Conservation (phyloP, 176 grass and related monocot species). For the Avena eriantha region DNA sequence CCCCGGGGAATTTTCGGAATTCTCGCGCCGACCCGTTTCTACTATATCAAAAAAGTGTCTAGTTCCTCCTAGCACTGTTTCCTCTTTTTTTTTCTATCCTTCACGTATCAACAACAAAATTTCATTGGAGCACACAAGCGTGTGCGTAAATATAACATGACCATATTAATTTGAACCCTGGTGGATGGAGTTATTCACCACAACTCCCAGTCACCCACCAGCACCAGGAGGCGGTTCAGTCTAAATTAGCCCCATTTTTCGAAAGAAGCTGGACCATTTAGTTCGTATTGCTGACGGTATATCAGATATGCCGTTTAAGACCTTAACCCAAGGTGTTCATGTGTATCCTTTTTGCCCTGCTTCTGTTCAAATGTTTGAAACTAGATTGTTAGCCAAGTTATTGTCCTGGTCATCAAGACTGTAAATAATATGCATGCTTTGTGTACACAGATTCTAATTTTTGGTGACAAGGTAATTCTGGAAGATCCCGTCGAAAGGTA, state of each 20-base stretch:
- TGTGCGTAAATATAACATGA: background rate
- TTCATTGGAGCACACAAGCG: background rate
- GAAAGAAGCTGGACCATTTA: background rate
- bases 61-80: too few relatives aligned
- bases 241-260: background rate
- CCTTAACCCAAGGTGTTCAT: background rate
- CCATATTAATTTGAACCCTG: background rate
- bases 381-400: background rate
- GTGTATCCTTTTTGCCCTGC: slow-evolving; percentile 17
- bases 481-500: slow-evolving; percentile 87
- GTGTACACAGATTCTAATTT: slow-evolving; percentile 79
- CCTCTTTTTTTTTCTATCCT: background rate
- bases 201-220: background rate
- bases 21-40: too few relatives aligned
- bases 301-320: background rate
- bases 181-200: background rate
- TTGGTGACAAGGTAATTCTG: slow-evolving; percentile 90
- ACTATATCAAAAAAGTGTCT: too few relatives aligned
- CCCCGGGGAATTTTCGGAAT: too few relatives aligned
- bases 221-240: background rate
- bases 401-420: slow-evolving; percentile 16
- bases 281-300: background rate
- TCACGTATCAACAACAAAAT: background rate
- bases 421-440: slow-evolving; percentile 37
- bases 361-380: slow-evolving; percentile 32